phyloP scores from a whole-genome alignment of 768 basidiomycete species.

The Suillus discolor region DNA sequence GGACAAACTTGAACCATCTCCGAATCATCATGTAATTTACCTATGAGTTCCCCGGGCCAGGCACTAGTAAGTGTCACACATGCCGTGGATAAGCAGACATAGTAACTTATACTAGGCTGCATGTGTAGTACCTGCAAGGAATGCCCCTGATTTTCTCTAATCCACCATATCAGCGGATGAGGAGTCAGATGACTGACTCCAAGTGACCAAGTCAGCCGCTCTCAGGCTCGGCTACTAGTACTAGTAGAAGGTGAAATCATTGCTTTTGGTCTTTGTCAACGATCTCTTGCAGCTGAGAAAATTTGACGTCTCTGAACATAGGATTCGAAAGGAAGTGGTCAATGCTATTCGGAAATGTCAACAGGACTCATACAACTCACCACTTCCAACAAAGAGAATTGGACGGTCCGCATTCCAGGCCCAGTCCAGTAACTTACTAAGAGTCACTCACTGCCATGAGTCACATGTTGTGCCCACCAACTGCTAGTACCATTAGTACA shows the following conservation, averaged over 20 bases:
- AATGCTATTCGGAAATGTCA: slow-evolving; percentile 12
- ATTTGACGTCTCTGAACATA: slow-evolving; percentile 62
- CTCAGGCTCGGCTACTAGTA: no score
- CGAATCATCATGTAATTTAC: slow-evolving; percentile 49
- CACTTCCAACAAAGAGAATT: no score
- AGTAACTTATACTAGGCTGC: slow-evolving; percentile 60
- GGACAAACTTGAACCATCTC: not conserved
- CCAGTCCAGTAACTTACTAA: no score
- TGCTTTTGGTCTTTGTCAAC: slow-evolving; percentile 70
- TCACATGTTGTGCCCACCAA: slow-evolving; percentile 10
- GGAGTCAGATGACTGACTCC: slow-evolving; percentile 32
- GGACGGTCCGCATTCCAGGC: no score
- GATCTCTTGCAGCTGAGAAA: slow-evolving; percentile 58
- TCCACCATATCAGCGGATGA: slow-evolving; percentile 70
- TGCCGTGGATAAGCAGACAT: slow-evolving; percentile 77
- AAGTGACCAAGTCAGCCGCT: no score
- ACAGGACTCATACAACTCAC: slow-evolving; percentile 47
- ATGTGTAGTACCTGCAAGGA: slow-evolving; percentile 79
- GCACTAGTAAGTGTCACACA: slow-evolving; percentile 60
- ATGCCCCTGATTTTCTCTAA: slow-evolving; percentile 90
- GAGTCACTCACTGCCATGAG: no score
- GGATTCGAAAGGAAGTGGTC: slow-evolving; percentile 52
- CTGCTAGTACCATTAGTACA: no score
- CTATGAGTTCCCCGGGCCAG: slow-evolving; percentile 75
- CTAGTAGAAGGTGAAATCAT: slow-evolving; percentile 60